A percentile compares a stretch with the other conserved stretches of the same genome.
phyloP scores from a whole-genome alignment of 1,139 yeast genomes.

The Taphrina confusa region DNA sequence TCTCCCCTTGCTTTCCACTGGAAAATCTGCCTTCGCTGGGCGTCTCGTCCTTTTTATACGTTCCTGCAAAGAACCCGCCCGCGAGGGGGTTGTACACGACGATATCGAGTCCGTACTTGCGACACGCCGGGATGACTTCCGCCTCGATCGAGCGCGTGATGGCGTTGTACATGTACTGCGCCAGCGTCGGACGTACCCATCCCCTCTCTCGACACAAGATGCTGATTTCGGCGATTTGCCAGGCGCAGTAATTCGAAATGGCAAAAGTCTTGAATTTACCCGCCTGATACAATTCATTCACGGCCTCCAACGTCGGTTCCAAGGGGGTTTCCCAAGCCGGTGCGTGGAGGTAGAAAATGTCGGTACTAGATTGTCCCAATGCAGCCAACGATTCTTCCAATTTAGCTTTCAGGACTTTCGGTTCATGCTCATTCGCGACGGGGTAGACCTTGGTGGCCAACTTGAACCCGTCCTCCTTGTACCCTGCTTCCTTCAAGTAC shows the following conservation, averaged over 20 bases:
- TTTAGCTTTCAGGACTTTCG: constrained; percentile 37
- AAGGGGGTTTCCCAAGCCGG: constrained; percentile 43
- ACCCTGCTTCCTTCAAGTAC: constrained; percentile 39
- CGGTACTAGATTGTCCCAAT: constrained; percentile 40
- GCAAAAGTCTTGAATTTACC: constrained; percentile 43
- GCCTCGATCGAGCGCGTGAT: constrained; percentile 42
- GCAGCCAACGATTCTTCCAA: constrained; percentile 39
- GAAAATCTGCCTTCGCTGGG: constrained; percentile 41
- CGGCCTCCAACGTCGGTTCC: constrained; percentile 42
- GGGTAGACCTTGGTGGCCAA: constrained; percentile 43
- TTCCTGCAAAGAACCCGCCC: constrained; percentile 43
- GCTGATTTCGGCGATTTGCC: constrained; percentile 41
- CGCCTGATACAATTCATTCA: constrained; percentile 40
- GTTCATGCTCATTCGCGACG: constrained; percentile 38
- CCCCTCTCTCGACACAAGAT: constrained; percentile 40
- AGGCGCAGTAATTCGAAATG: constrained; percentile 41
- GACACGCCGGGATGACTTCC: constrained; percentile 42
- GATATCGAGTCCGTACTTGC: constrained; percentile 39
- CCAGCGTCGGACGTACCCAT: constrained; percentile 43
- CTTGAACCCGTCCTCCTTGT: constrained; percentile 37
- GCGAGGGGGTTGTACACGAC: constrained; percentile 44
- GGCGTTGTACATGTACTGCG: constrained; percentile 43
- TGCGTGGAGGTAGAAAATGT: constrained; percentile 39
- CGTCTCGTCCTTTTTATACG: constrained; percentile 39
- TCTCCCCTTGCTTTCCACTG: constrained; percentile 38